Base-by-base conservation (phyloP, 1,139 yeast genomes). In the Magnusiomyces paraingens region DNA sequence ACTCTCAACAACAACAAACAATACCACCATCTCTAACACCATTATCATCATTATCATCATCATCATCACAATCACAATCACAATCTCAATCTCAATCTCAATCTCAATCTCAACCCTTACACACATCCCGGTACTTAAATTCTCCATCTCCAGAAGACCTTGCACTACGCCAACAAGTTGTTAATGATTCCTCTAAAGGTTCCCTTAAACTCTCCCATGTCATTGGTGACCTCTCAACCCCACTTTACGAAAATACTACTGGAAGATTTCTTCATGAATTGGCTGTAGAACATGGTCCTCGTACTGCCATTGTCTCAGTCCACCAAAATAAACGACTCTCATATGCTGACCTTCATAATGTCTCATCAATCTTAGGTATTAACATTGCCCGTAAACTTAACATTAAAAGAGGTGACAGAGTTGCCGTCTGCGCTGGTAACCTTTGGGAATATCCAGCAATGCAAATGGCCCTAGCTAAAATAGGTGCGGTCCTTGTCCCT, bases 401-500 rank as follows among this genome's bases (percentile, higher is more conserved):
- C 15, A 55, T 66, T 18, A 47, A 42, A 17, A 58, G 59, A 15
- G 69, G 68, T 2, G 70, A 68, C 57, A 58, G 62, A 11, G 67
- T 68, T 0, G 69, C 68, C 3, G 66, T 68, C 15, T 65, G 69
- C 50, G 62, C 66, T 15, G 70, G 70, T 14, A 66, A 65, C 54
- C 51, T 64, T 10, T 66, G 69, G 68, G 68, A 68, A 57, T 68
- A 67, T 54, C 63, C 63, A 2, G 66, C 63, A 22, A 52, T 66
- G 15, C 69, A 67, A 53, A 52, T 65, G 45, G 71, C 66, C n/a
- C 55, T 66, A 38, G 70, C 65, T 15, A 62, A 63, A 50, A 50
- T 66, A 3, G 71, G 71, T 1, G 68, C 69, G 3, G 60, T 67
- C 12, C 58, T 66, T 52, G 68, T 68, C 1, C 70, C 71, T 2